Base-by-base conservation (phyloP, 1,139 yeast genomes). In the Maudiozyma humilis region DNA sequence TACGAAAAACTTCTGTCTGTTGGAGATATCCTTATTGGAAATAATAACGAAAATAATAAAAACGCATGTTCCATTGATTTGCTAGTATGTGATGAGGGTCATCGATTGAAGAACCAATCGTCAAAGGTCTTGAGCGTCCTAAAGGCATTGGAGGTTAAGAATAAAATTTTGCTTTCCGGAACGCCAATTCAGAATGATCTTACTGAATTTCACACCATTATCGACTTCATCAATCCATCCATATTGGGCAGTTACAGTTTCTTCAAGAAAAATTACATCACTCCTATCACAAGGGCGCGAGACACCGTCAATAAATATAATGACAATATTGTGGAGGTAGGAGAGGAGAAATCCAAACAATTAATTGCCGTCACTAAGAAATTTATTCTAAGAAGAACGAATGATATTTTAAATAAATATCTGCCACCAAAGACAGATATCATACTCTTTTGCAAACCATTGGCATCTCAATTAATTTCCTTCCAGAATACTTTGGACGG, bases 181-280 rank as follows among this genome's bases (percentile, higher is more conserved):
- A 91, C 98, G 0, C 98, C 98, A 0, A 86, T 91, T 30, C 98
- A 91, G 60, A 91, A 91, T 62, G 95, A 91, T 60, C 71, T 93
- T 44, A 70, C 69, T 2, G 99, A 91, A 58, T 91, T 85, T 59
- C 87, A 70, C 62, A 82, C 85, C 12, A 77, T 91, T 59, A 76
- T 83, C 5, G 83, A 88, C 56, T 89, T 89, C 59, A 68, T 88
- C 13, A 88, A 87, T 56, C 96, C 96, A 0, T 91, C 89, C 0
- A 67, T 83, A 2, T 66, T 91, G 29, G 96, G 96, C 0, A 68
- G 72, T 0, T 73, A 75, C 45, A 67, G 73, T 29, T 64, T 69
- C 2, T 91, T 91, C 59, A 88, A 83, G 54, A 76, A 73, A 48
- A 71, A 70, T 4, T 91, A 62, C 57, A 78, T 86, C 46, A 68